phyloP scores from a whole-genome alignment of 805 yeast genomes.

The Brettanomyces naardenensis region DNA sequence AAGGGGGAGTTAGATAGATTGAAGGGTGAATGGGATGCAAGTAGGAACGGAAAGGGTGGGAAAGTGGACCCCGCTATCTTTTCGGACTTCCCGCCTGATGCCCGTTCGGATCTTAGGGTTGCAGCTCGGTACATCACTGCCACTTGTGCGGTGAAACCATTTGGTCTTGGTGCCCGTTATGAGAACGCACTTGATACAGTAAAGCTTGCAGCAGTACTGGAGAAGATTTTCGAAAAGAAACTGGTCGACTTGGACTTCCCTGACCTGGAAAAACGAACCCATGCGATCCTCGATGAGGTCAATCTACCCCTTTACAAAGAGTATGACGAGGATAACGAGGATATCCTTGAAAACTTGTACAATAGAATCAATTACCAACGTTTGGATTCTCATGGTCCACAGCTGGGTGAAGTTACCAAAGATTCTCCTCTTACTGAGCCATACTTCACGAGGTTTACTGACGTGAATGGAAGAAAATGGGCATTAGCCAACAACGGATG shows the following conservation, averaged over 20 bases:
- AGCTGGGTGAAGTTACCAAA: constrained; percentile 55
- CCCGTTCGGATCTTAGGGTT: constrained; percentile 37
- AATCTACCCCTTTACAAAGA: constrained; percentile 63
- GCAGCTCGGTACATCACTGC: constrained; percentile 39
- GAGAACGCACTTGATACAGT: constrained; percentile 45
- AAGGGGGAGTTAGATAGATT: constrained; percentile 31
- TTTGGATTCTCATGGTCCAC: constrained; percentile 76
- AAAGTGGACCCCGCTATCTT: constrained; percentile 11
- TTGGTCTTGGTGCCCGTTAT: constrained; percentile 41
- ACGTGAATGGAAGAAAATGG: constrained; percentile 47
- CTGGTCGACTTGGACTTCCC: constrained; percentile 5
- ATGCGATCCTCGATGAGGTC: constrained; percentile 61
- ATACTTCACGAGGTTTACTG: constrained; percentile 71
- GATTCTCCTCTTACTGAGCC: constrained; percentile 69
- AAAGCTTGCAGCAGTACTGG: constrained; percentile 47
- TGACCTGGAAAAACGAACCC: constrained; percentile 32
- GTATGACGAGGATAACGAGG: constrained; percentile 66
- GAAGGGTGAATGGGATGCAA: constrained; percentile 28
- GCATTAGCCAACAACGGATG: constrained; percentile 94
- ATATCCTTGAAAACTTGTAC: constrained; percentile 59
- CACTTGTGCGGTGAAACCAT: constrained; percentile 30
- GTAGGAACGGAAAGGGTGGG: constrained; percentile 4
- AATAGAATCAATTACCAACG: constrained; percentile 74
- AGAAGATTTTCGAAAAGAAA: constrained; percentile 26
- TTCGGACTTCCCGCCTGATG: constrained; percentile 25